phyloP scores from a whole-genome alignment of 371 early-diverging fungal genomes.

The Nematocida parisii region DNA sequence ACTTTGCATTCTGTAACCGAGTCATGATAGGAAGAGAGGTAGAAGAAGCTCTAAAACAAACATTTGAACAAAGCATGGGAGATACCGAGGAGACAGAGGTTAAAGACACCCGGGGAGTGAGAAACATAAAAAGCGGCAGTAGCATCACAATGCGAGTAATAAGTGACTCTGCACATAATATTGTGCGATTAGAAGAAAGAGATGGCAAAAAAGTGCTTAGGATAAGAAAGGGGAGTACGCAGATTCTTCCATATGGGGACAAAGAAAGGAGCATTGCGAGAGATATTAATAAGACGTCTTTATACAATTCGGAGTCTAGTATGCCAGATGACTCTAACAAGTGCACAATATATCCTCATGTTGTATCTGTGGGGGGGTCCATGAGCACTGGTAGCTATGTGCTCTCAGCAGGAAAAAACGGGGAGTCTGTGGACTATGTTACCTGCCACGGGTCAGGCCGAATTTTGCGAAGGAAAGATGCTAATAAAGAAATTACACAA shows the following conservation, averaged over 20 bases:
- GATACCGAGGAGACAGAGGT: not conserved
- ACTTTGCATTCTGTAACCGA: slow-evolving; percentile 70
- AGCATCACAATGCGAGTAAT: slow-evolving; percentile 48
- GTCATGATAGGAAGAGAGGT: slow-evolving; percentile 61
- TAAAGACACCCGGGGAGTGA: not conserved
- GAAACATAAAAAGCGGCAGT: not conserved
- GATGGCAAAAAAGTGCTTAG: slow-evolving; percentile 51
- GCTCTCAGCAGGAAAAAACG: slow-evolving; percentile 52
- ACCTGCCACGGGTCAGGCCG: slow-evolving; percentile 70
- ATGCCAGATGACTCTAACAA: not conserved
- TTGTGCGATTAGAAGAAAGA: slow-evolving; percentile 46
- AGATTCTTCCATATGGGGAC: slow-evolving; percentile 42
- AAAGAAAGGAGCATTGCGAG: slow-evolving; percentile 18
- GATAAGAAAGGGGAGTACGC: slow-evolving; percentile 69
- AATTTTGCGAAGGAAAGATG: slow-evolving; percentile 59
- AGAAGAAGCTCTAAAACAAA: slow-evolving; percentile 52
- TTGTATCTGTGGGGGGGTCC: slow-evolving; percentile 68
- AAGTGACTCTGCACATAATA: slow-evolving; percentile 70
- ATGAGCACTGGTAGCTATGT: slow-evolving; percentile 70
- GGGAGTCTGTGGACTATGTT: slow-evolving; percentile 43
- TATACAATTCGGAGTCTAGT: slow-evolving; percentile 22
- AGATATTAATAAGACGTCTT: slow-evolving; percentile 15
- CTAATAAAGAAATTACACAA: slow-evolving; percentile 44
- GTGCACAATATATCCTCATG: not conserved
- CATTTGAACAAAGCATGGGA: slow-evolving; percentile 20